Conservation (phyloP, 345 rosid genomes). For the Salix arbutifolia region DNA sequence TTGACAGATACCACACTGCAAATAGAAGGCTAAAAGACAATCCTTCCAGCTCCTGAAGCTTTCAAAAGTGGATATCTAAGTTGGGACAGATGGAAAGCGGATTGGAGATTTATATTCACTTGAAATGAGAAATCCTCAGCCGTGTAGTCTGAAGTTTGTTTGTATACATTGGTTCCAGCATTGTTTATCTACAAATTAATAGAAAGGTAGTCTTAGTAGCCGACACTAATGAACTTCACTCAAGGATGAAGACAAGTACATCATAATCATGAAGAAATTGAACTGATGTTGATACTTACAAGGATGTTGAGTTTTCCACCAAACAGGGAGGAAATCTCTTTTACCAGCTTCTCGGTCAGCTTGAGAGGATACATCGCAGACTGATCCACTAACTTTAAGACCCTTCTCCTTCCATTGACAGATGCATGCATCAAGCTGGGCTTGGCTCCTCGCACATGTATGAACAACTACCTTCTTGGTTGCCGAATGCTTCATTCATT, state of each 20-base stretch:
- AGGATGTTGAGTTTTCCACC: slow-evolving; percentile 1
- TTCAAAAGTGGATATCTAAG: background rate
- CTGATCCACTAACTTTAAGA: background rate
- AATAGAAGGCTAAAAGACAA: background rate
- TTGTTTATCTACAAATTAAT: background rate
- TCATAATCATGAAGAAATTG: background rate
- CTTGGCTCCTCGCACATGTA: background rate
- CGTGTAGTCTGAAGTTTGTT: background rate
- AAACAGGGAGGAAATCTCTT: background rate
- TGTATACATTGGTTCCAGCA: background rate
- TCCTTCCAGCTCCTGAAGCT: background rate
- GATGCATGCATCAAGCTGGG: background rate
- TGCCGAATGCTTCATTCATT: too few relatives aligned
- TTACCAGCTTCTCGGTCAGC: background rate
- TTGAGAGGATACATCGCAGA: background rate
- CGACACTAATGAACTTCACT: background rate
- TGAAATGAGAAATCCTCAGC: background rate
- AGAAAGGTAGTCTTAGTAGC: background rate
- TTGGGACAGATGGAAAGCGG: slow-evolving; percentile 1
- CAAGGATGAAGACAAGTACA: background rate
- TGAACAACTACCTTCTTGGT: background rate
- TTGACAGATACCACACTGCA: background rate
- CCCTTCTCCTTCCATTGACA: slow-evolving; percentile 1
- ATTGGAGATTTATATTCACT: background rate
- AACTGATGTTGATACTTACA: background rate